These are phyloP conservation scores for Erodium moschatum DNA, from an alignment of 441 rosid species.

Conservation along the genomic window DNA sequence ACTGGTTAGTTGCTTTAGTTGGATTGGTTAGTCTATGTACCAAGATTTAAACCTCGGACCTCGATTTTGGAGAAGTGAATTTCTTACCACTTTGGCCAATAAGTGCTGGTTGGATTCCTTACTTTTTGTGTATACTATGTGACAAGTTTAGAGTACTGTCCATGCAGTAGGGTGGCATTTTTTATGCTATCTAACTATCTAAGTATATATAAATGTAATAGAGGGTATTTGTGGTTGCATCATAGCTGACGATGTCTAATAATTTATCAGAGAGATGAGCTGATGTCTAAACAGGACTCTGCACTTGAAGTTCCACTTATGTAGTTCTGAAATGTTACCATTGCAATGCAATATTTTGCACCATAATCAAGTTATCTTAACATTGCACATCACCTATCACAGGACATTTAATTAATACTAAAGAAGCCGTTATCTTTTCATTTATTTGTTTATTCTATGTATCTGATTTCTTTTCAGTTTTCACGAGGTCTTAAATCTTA, in stretches of 20 bases:
- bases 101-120: too few relatives aligned
- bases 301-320: background rate
- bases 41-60: too few relatives aligned
- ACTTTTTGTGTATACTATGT: too few relatives aligned
- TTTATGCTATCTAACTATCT: too few relatives aligned
- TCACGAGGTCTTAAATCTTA: conserved; percentile 3
- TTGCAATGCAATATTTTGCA: background rate
- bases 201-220: too few relatives aligned
- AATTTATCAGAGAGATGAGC: background rate
- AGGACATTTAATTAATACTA: background rate
- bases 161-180: too few relatives aligned
- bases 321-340: background rate
- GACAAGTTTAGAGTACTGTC: too few relatives aligned
- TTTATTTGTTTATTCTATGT: background rate
- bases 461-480: background rate
- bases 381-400: background rate
- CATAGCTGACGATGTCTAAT: background rate
- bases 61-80: too few relatives aligned
- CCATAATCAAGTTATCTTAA: background rate
- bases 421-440: background rate
- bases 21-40: too few relatives aligned
- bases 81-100: too few relatives aligned
- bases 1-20: background rate
- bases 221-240: background rate
- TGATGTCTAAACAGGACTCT: background rate